Conservation (phyloP, 805 yeast genomes). For the Starmerella khaoyaiensis region DNA sequence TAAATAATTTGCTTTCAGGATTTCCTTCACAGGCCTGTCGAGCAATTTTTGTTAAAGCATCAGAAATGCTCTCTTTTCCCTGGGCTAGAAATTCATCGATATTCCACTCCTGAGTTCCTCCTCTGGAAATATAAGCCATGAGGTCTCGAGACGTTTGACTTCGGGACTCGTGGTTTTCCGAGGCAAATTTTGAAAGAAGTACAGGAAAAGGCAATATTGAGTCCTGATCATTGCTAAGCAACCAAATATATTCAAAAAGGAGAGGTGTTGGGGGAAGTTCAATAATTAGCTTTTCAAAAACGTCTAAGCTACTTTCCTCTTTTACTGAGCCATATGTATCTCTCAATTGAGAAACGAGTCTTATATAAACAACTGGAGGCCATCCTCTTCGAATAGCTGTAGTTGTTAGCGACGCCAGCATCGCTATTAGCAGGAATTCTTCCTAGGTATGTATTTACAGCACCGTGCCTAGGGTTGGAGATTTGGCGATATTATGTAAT, state of each 20-base stretch:
- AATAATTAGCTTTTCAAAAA: slow-evolving; percentile 4
- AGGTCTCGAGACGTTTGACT: slow-evolving; percentile 2
- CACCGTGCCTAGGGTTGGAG: too few species aligned
- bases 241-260: slow-evolving; percentile 23
- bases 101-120: slow-evolving; percentile 8
- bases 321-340: slow-evolving; percentile 14
- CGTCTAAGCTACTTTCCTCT: slow-evolving; percentile 1
- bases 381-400: slow-evolving; percentile 22
- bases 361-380: slow-evolving; percentile 21
- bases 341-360: slow-evolving; percentile 24
- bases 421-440: slow-evolving; percentile 1
- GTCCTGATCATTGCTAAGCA: slow-evolving; percentile 20
- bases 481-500: too few species aligned
- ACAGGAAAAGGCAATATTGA: slow-evolving; percentile 19
- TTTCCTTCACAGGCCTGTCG: slow-evolving; percentile 13
- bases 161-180: slow-evolving; percentile 1
- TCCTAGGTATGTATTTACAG: too few species aligned
- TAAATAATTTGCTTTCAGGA: slow-evolving; percentile 12
- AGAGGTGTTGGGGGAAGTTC: slow-evolving; percentile 18
- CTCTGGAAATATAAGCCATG: slow-evolving; percentile 18
- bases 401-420: slow-evolving; percentile 18
- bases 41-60: too few species aligned
- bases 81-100: too few species aligned
- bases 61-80: too few species aligned
- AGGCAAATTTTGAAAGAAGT: slow-evolving; percentile 10